Base-by-base conservation (phyloP, 352 stramenopile species). In the Pythium aristosporum region DNA sequence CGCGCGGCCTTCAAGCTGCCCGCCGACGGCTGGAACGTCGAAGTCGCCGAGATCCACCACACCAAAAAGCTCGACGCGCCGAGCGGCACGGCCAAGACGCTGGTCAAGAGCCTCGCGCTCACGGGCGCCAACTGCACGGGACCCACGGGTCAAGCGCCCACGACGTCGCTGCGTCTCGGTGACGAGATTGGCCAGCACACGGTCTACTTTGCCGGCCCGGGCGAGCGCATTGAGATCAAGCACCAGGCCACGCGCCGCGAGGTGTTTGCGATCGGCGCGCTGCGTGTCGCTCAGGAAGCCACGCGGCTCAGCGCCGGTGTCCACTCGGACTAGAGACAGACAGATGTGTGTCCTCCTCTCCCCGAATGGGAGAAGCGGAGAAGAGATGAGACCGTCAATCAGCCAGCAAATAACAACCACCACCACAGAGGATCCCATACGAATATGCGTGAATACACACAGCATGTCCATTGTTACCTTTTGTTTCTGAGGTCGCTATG, bases 51-150 rank as follows among this genome's bases (percentile, higher is more conserved):
- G 71, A 91, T 83, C 32, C 86, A 95, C 76, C 86, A 95, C 79
- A 95, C 80, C 37, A 88, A 91, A 63, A 95, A 95, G 82, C 72
- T 92, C 44, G 86, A 95, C 42, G 86, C 86, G 9, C 86, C 86
- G 11, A 89, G 78, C 25, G 85, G 85, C 57, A 94, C 85, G 52
- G 85, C 85, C 67, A 91, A 91, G 79, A 89, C 79, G 23, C 68
- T 94, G 39, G 79, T 80, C 61, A 88, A 91, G 76, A 78, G 79
- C 52, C 68, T 94, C 39, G 70, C 67, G 56, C 44, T 73, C 13
- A 91, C 82, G 2, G 86, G 84, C 18, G 79, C 80, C 4, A 58
- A 81, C 18, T 89, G 79, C 66, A 75, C 79, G 37, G 74, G 75
- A 23, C 65, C 73, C 43, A 74, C 63, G 7, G 76, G 79, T 39